Conservation (phyloP, 129 eudicot genomes). For the Saposhnikovia divaricata region DNA sequence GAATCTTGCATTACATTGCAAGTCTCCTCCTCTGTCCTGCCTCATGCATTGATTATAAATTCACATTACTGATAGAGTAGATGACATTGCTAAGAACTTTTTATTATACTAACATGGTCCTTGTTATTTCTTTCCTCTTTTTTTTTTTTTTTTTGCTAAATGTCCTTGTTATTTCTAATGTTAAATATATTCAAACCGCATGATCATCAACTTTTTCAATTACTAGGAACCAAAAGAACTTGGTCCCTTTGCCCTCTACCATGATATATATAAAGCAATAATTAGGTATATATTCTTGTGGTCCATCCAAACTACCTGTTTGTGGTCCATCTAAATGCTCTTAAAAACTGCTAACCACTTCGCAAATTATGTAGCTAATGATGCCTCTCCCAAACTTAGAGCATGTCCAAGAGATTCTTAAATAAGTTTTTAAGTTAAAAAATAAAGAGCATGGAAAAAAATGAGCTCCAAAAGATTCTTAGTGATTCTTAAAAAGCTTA, state of each 20-base stretch:
- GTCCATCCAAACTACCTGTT: slow-evolving; percentile 1
- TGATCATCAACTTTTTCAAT: background rate
- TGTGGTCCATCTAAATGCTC: background rate
- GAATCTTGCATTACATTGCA: background rate
- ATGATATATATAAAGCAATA: background rate
- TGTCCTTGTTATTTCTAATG: too few species aligned
- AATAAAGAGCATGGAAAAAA: too few species aligned
- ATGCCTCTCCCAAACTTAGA: too few species aligned
- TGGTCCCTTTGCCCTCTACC: background rate
- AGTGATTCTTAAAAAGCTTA: too few species aligned
- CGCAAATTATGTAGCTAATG: too few species aligned
- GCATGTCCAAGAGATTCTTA: too few species aligned
- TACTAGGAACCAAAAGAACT: background rate
- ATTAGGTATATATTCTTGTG: background rate
- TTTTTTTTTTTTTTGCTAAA: too few species aligned
- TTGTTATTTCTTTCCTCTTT: too few species aligned
- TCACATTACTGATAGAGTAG: background rate
- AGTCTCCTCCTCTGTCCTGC: background rate
- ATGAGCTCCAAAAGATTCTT: too few species aligned
- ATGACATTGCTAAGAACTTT: background rate
- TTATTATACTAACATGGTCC: background rate
- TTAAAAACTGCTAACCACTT: too few species aligned
- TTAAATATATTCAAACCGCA: background rate
- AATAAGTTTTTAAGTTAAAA: too few species aligned
- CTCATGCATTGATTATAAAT: background rate